phyloP scores from a whole-genome alignment of 2,329 filamentous ascomycete genomes.

The Xylariaceae sp. region DNA sequence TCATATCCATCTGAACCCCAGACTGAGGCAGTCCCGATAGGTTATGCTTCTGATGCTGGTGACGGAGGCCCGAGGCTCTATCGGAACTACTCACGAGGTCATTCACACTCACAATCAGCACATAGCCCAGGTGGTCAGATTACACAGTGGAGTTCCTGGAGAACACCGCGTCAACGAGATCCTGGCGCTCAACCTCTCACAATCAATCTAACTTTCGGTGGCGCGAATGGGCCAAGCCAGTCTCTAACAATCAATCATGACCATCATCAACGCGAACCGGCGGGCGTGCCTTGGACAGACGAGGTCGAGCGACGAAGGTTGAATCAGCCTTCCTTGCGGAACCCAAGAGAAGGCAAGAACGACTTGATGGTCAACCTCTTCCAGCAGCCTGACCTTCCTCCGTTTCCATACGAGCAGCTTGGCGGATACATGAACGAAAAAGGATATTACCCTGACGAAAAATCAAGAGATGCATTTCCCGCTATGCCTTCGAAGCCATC shows the following conservation, averaged over 20 bases:
- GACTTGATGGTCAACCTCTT: conserved; percentile 1
- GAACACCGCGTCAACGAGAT: neutral
- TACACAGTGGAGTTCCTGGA: neutral
- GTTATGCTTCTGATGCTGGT: neutral
- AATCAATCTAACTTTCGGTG: conserved; percentile 4
- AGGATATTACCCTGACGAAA: too few relatives aligned
- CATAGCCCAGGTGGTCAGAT: too few relatives aligned
- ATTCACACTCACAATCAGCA: too few relatives aligned
- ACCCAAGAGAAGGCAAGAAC: too few relatives aligned
- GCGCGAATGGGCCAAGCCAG: neutral
- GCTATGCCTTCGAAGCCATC: too few relatives aligned
- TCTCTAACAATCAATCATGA: neutral
- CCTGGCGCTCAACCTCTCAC: neutral
- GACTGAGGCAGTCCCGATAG: neutral
- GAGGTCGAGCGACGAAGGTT: too few relatives aligned
- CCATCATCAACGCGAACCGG: too few relatives aligned
- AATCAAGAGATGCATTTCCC: too few relatives aligned
- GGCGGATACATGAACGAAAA: neutral
- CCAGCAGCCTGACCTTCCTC: neutral
- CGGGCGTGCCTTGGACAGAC: too few relatives aligned
- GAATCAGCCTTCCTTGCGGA: too few relatives aligned
- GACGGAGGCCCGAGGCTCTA: neutral
- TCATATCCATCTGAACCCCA: neutral
- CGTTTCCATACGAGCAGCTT: conserved; percentile 1
- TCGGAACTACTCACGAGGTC: too few relatives aligned